These are phyloP conservation scores for Sporopachydermia cereana DNA, from an alignment of 1,139 yeast genomes.

Conservation along the genomic window DNA sequence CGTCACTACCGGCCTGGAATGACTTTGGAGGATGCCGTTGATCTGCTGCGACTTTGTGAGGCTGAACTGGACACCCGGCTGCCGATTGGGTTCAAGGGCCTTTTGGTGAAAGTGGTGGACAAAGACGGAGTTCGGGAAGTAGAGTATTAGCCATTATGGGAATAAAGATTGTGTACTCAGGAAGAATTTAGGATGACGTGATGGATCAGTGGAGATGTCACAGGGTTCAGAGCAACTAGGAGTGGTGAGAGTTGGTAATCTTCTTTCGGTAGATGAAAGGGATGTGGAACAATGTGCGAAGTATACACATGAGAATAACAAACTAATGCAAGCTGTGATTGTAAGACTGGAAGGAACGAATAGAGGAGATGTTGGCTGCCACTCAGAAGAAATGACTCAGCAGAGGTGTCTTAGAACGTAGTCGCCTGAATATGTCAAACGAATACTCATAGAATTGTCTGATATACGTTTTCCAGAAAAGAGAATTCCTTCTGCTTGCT, in stretches of 20 bases:
- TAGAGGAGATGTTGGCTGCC: not conserved
- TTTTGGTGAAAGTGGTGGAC: slow-evolving; percentile 33
- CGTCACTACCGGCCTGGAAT: slow-evolving; percentile 78
- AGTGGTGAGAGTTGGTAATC: no score
- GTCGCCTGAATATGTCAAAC: no score
- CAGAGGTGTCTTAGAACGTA: no score
- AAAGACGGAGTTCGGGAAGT: slow-evolving; percentile 37
- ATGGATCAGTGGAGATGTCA: not conserved
- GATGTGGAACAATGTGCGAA: not conserved
- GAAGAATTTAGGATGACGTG: no score
- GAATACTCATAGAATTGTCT: no score
- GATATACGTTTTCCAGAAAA: no score
- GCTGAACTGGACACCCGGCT: slow-evolving; percentile 74
- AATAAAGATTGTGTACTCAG: no score
- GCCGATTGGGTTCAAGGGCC: slow-evolving; percentile 96
- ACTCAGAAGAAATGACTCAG: no score
- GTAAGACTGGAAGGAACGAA: not conserved
- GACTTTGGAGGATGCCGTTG: slow-evolving; percentile 68
- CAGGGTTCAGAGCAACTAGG: no score
- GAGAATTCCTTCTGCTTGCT: no score
- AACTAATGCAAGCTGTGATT: not conserved
- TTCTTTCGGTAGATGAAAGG: no score
- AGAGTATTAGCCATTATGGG: not conserved
- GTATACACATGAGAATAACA: no score
- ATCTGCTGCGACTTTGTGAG: slow-evolving; percentile 60